Conservation (phyloP, 352 stramenopile species). For the Phytophthora sansomeana region DNA sequence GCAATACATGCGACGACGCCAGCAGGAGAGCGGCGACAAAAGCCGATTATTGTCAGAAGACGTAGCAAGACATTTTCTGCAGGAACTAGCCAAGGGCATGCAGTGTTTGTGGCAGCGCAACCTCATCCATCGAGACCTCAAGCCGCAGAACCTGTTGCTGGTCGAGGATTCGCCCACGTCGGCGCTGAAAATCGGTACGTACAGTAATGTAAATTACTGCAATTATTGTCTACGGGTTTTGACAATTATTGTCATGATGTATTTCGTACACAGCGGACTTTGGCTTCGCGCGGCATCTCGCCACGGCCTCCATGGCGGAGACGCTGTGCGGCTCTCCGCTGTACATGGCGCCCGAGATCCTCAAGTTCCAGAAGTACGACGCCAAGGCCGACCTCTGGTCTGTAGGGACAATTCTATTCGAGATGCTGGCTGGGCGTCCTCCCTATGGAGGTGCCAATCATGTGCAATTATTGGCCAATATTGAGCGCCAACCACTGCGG, state of each 20-base stretch:
- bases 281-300: conserved; percentile 96
- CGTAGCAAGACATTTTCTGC: conserved; percentile 68
- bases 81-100: conserved; percentile 74
- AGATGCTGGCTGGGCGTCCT: conserved; percentile 95
- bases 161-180: conserved; percentile 62
- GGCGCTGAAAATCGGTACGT: conserved; percentile 70
- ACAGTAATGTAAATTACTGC: conserved; percentile 2
- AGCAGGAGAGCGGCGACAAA: conserved; percentile 28
- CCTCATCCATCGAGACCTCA: conserved; percentile 92
- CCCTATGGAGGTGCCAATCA: conserved; percentile 96
- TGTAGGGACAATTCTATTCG: conserved; percentile 95
- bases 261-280: conserved; percentile 88
- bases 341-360: conserved; percentile 98
- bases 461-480: conserved; percentile 95
- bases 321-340: conserved; percentile 96
- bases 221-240: conserved; percentile 12
- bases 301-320: conserved; percentile 92
- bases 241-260: conserved; percentile 13
- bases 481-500: conserved; percentile 90
- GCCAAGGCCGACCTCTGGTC: conserved; percentile 97
- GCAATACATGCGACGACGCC: conserved; percentile 87
- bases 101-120: conserved; percentile 78
- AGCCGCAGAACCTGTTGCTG: conserved; percentile 97
- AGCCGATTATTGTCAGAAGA: conserved; percentile 38
- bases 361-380: conserved; percentile 96